Conservation (phyloP, 2,329 filamentous ascomycete species). For the Trichophyton benhamiae region DNA sequence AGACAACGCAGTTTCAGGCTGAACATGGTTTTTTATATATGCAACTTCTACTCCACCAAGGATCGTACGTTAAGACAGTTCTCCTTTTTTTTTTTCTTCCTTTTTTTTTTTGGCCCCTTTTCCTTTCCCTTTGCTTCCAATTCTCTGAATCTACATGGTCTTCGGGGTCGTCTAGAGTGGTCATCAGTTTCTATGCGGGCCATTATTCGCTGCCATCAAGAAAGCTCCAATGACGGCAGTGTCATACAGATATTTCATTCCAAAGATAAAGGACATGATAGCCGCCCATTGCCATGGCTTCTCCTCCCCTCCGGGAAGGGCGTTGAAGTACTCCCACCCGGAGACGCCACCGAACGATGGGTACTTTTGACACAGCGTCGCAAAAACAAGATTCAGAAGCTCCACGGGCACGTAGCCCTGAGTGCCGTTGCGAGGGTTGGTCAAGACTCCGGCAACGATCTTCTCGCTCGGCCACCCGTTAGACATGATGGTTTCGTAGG, state of each 20-base stretch:
- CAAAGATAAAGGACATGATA: slow-evolving; percentile 46
- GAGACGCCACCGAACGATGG: slow-evolving; percentile 72
- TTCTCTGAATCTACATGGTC: no score
- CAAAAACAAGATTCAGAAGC: slow-evolving; percentile 45
- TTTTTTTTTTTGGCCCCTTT: no score
- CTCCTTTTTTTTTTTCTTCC: neutral
- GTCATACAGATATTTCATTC: slow-evolving; percentile 29
- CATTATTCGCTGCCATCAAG: neutral
- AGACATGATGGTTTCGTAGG: slow-evolving; percentile 32
- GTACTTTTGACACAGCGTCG: slow-evolving; percentile 47
- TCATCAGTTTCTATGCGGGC: neutral
- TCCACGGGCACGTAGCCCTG: slow-evolving; percentile 51
- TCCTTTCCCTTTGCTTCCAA: no score
- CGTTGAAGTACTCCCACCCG: slow-evolving; percentile 94
- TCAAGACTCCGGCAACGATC: slow-evolving; percentile 70
- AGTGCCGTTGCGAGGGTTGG: slow-evolving; percentile 59
- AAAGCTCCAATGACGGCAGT: slow-evolving; percentile 15
- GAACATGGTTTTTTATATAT: neutral
- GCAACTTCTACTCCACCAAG: neutral
- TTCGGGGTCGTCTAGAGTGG: neutral
- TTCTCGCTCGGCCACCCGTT: slow-evolving; percentile 59
- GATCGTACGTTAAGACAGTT: neutral
- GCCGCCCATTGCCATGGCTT: slow-evolving; percentile 69
- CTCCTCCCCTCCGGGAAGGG: slow-evolving; percentile 49
- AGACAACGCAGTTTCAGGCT: neutral